phyloP scores from a whole-genome alignment of 306 rosid species.

The Quercus aquifolioides region DNA sequence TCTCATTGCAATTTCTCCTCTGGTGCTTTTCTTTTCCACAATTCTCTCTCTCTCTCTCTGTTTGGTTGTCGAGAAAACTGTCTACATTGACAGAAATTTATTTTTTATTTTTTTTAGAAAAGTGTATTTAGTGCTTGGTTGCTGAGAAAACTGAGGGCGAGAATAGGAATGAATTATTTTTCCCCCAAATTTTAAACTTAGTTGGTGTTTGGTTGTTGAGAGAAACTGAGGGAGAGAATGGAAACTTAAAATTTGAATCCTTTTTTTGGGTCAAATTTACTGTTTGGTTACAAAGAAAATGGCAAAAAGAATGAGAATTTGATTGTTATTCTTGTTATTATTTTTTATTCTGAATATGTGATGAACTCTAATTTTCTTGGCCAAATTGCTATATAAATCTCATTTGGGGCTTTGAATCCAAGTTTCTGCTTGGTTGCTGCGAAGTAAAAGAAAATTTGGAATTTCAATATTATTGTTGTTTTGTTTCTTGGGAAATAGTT shows the following conservation, averaged over 20 bases:
- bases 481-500: neutral
- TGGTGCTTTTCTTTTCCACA: neutral
- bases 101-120: no score
- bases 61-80: neutral
- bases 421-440: neutral
- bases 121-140: no score
- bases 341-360: no score
- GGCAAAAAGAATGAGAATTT: neutral
- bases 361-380: no score
- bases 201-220: neutral
- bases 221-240: neutral
- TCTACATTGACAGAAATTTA: neutral
- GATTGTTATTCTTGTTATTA: no score
- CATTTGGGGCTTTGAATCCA: neutral
- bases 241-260: neutral
- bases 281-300: neutral
- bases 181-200: no score
- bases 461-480: neutral
- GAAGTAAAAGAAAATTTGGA: neutral
- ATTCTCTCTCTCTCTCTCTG: neutral
- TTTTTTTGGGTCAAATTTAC: neutral
- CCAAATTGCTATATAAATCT: neutral
- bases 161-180: neutral
- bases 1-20: constrained; percentile 8
- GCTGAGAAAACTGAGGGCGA: neutral